Evolutionary conservation across 495 filamentous ascomycete genomes (phyloP).

Genomic region (Viridothelium virens): DNA sequence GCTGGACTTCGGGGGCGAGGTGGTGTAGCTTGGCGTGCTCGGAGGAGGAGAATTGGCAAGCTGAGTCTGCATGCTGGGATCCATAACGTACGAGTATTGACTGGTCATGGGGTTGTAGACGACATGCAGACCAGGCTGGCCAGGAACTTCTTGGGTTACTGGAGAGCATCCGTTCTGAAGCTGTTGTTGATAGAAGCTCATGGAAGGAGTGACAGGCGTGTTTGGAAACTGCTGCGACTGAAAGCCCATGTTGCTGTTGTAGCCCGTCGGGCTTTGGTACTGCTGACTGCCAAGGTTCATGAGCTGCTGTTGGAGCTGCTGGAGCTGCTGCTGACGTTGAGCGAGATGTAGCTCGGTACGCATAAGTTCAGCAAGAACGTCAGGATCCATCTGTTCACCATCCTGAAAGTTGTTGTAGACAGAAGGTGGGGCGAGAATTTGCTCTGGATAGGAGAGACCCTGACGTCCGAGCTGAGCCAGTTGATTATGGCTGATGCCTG

Average conservation of each 20-base stretch:
- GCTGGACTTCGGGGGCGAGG: conserved; percentile 27
- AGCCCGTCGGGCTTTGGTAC: conserved; percentile 65
- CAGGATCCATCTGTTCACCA: conserved; percentile 65
- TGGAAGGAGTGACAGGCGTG: conserved; percentile 39
- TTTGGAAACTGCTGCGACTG: conserved; percentile 35
- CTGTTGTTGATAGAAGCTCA: conserved; percentile 59
- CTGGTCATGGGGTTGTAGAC: conserved; percentile 77
- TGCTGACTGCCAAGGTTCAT: conserved; percentile 50
- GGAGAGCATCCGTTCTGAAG: conserved; percentile 68
- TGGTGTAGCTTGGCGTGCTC: conserved; percentile 27
- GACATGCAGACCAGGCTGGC: conserved; percentile 65
- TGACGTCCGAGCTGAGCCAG: conserved; percentile 46
- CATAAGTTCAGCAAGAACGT: conserved; percentile 71
- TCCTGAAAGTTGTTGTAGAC: conserved; percentile 57
- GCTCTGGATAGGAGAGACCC: conserved; percentile 66
- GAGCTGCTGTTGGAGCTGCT: conserved; percentile 49
- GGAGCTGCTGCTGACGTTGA: conserved; percentile 78
- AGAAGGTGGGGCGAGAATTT: conserved; percentile 76
- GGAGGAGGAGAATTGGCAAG: conserved; percentile 32
- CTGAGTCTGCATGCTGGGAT: conserved; percentile 46
- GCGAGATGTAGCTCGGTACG: conserved; percentile 78
- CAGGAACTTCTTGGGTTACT: conserved; percentile 56
- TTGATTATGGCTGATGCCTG: conserved; percentile 30
- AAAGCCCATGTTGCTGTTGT: conserved; percentile 32
- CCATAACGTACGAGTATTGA: conserved; percentile 66